Evolutionary conservation across 805 yeast genomes (phyloP).

Genomic region (Komagataella populi): DNA sequence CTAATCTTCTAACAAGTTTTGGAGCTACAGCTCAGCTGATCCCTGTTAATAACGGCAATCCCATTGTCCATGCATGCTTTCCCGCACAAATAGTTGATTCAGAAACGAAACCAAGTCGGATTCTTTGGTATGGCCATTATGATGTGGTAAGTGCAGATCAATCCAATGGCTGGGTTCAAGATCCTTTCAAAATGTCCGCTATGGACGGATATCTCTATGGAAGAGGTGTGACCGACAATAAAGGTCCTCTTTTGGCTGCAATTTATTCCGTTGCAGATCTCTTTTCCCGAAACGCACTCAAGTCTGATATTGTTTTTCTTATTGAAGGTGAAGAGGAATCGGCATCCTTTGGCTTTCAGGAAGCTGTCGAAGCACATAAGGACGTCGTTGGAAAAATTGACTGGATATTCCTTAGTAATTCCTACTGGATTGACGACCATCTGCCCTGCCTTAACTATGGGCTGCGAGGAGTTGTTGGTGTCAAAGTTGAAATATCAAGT

Average conservation of each 20-base stretch:
- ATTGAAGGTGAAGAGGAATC: constrained; percentile 95
- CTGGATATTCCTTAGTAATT: constrained; percentile 82
- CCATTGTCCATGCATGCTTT: constrained; percentile 72
- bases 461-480: constrained; percentile 79
- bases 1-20: constrained; percentile 42
- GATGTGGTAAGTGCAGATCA: constrained; percentile 72
- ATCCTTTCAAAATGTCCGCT: constrained; percentile 67
- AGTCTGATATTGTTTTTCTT: constrained; percentile 66
- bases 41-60: constrained; percentile 71
- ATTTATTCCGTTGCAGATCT: constrained; percentile 77
- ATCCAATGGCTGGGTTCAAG: constrained; percentile 45
- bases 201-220: constrained; percentile 80
- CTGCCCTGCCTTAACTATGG: constrained; percentile 93
- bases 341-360: constrained; percentile 78
- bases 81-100: constrained; percentile 21
- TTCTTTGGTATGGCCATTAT: constrained; percentile 91
- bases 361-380: constrained; percentile 39
- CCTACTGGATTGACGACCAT: constrained; percentile 85
- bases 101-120: constrained; percentile 20
- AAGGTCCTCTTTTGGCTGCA: constrained; percentile 85
- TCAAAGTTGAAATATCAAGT: constrained; percentile 54
- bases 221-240: constrained; percentile 89
- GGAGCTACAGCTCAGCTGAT: constrained; percentile 65
- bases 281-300: constrained; percentile 32
- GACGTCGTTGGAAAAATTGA: constrained; percentile 59